Evolutionary conservation across 2,329 filamentous ascomycete species (phyloP).

Genomic region (Ceratocystis albifundus): DNA sequence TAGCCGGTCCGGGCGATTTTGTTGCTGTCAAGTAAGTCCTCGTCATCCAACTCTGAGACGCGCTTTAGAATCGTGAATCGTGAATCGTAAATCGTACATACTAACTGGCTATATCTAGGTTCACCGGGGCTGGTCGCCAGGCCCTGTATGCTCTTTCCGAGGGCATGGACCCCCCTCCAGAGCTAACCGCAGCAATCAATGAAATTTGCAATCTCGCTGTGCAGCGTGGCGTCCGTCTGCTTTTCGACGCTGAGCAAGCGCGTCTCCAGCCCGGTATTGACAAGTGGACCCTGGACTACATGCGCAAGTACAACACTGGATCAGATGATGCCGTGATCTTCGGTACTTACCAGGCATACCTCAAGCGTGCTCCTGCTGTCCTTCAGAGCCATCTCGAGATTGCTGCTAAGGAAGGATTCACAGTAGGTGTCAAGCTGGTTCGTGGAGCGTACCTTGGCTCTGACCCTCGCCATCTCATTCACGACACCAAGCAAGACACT

Average conservation of each 20-base stretch:
- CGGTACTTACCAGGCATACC: conserved; percentile 68
- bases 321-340: conserved; percentile 58
- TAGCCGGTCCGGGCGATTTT: conserved; percentile 53
- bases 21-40: conserved; percentile 48
- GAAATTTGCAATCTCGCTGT: conserved; percentile 62
- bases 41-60: background rate
- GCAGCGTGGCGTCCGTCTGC: conserved; percentile 56
- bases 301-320: conserved; percentile 60
- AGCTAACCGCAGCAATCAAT: conserved; percentile 58
- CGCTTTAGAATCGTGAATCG: background rate
- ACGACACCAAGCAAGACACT: conserved; percentile 60
- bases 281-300: conserved; percentile 65
- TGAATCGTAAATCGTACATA: no score
- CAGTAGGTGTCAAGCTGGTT: conserved; percentile 63
- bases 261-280: conserved; percentile 69
- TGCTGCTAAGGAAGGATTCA: conserved; percentile 50
- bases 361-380: conserved; percentile 49
- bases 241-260: conserved; percentile 80
- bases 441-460: conserved; percentile 61
- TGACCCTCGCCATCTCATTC: conserved; percentile 58
- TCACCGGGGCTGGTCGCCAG: conserved; percentile 69
- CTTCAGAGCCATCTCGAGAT: conserved; percentile 48
- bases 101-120: conserved; percentile 34
- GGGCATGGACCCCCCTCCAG: conserved; percentile 49
- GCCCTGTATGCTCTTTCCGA: conserved; percentile 56